These are phyloP conservation scores for Neocucurbitaria cava DNA, from an alignment of 2,329 filamentous ascomycete genomes.

Conservation along the genomic window DNA sequence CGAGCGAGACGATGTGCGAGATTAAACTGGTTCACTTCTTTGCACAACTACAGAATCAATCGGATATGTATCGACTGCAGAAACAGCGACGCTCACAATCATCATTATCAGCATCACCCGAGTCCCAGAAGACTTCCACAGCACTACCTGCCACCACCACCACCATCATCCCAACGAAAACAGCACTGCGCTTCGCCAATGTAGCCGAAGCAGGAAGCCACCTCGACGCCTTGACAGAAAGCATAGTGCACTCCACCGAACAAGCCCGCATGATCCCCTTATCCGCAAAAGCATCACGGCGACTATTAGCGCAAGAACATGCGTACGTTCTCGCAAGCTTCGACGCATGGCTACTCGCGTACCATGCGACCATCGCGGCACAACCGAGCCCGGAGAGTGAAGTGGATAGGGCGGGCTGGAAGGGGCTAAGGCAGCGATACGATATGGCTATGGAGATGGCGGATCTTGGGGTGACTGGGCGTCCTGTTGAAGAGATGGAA, in stretches of 20 bases:
- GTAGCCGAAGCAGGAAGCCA: constrained; percentile 5
- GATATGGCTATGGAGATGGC: not conserved
- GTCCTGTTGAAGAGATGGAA: not conserved
- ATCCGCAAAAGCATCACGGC: not conserved
- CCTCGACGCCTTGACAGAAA: constrained; percentile 7
- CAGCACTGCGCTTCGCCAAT: constrained; percentile 2
- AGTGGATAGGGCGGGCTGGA: not conserved
- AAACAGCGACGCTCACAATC: not conserved
- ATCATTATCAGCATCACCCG: too few species aligned
- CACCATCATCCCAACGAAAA: too few species aligned
- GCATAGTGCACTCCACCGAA: constrained; percentile 4
- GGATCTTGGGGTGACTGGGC: not conserved
- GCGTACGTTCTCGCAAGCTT: constrained; percentile 6
- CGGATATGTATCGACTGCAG: not conserved
- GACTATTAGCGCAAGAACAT: not conserved
- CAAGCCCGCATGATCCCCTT: not conserved
- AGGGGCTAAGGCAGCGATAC: not conserved
- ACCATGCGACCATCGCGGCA: constrained; percentile 1
- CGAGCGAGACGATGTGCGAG: not conserved
- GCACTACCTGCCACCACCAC: not conserved
- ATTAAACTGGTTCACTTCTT: constrained; percentile 2
- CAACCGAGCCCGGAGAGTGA: not conserved
- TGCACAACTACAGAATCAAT: constrained; percentile 3
- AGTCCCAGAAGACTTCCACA: too few species aligned
- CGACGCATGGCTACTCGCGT: constrained; percentile 9